Base-by-base conservation (phyloP, 2,329 filamentous ascomycete genomes). In the Clonostachys sp. region DNA sequence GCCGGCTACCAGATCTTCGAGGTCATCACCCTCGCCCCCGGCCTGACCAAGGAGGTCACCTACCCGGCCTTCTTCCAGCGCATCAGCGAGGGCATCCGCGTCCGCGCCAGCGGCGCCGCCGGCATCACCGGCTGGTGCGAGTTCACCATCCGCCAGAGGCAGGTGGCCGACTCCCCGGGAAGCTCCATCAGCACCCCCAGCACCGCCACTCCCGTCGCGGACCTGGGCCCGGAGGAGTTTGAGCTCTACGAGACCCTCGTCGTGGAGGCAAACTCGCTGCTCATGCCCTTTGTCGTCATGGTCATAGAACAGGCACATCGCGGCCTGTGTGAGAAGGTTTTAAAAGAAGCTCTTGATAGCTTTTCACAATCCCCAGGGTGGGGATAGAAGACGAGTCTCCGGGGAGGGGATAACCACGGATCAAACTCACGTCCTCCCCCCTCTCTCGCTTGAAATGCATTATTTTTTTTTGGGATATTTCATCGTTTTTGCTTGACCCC, bases 61-160 rank as follows among this genome's bases (percentile, higher is more conserved):
- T 67, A 75, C 48, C 66, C 67, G 5, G 69, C 68, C 50, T 63
- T 71, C 30, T 73, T 75, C 51, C 72, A 75, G 55, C 62, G 58
- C 50, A 64, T 70, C 34, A 59, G 61, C 18, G 56, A 61, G 35
- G 72, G 72, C 43, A 57, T 72, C 33, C 64, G 72, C n/a, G 66
- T 66, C 46, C 62, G 72, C 38, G 72, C 68, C 44, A 61, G 69
- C 39, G 71, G 72, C 5, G 61, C 65, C 4, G 70, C 61, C 20
- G 71, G 71, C 36, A 70, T 75, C 18, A 60, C 61, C 14, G 65
- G 75, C 45, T 67, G 72, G 61, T 68, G 57, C 40, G 63, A 66
- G 51, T 68, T 62, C 52, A 54, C 48, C 40, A 61, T 66, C 43
- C 58, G 55, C 44, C 53, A 48, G 47, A 57, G 51, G 44, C 46